A percentile compares a stretch with the other conserved stretches of the same genome.
phyloP scores from a whole-genome alignment of 148 eudicot species.

The Spergularia bocconei region DNA sequence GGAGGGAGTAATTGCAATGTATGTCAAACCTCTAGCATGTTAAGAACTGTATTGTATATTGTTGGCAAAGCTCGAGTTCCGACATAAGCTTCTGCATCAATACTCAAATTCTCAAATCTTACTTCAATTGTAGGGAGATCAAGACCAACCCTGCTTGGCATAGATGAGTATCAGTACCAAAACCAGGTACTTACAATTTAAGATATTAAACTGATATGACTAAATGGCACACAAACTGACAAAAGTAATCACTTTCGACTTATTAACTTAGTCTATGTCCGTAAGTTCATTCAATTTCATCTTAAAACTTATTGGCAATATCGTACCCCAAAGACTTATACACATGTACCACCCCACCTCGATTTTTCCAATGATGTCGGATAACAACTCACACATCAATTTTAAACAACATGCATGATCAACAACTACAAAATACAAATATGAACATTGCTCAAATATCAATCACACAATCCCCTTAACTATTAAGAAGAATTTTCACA shows the following conservation, averaged over 20 bases:
- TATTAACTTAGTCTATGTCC: no score
- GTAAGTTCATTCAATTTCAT: background rate
- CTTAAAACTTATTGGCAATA: no score
- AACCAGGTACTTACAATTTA: background rate
- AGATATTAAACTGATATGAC: background rate
- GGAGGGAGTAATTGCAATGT: background rate
- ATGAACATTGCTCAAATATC: no score
- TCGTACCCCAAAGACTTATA: no score
- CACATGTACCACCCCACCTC: no score
- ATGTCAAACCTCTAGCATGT: conserved; percentile 37
- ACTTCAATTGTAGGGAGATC: conserved; percentile 52
- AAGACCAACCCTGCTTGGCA: conserved; percentile 40
- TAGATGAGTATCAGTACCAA: background rate
- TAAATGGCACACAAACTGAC: no score
- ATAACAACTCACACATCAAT: no score
- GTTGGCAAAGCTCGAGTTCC: conserved; percentile 52
- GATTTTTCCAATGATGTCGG: no score
- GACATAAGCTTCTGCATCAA: conserved; percentile 45
- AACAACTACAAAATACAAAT: background rate
- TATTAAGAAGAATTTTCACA: background rate
- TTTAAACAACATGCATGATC: background rate
- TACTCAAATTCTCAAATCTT: conserved; percentile 41
- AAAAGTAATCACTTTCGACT: background rate
- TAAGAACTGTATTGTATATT: conserved; percentile 31
- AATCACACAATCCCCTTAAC: no score